Evolutionary conservation across 306 rosid species (phyloP).

Genomic region (Cicer judaicum): DNA sequence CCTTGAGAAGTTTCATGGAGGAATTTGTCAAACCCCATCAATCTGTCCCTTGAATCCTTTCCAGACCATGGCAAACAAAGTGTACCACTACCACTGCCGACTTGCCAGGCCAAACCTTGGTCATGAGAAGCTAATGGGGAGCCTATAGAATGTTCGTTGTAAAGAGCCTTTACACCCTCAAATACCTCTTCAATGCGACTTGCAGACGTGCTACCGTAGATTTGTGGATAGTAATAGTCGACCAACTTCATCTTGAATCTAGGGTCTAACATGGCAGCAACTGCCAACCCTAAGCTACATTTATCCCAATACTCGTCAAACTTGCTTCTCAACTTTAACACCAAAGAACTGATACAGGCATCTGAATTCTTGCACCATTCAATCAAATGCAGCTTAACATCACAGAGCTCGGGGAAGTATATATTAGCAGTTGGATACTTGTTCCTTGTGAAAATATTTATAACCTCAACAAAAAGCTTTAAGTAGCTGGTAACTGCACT

Average conservation of each 20-base stretch:
- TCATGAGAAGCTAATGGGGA: conserved; percentile 78
- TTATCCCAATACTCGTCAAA: conserved; percentile 96
- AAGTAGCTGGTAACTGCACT: conserved; percentile 62
- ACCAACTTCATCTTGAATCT: conserved; percentile 92
- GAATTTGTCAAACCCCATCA: conserved; percentile 92
- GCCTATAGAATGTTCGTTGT: conserved; percentile 84
- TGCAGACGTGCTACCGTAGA: conserved; percentile 68
- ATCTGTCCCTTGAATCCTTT: conserved; percentile 79
- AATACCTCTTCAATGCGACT: conserved; percentile 69
- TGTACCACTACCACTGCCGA: conserved; percentile 57
- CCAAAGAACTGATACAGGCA: conserved; percentile 68
- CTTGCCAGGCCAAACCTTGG: conserved; percentile 80
- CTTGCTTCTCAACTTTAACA: conserved; percentile 71
- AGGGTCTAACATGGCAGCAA: conserved; percentile 94
- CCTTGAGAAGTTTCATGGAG: conserved; percentile 81
- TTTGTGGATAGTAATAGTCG: conserved; percentile 86
- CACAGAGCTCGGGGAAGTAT: conserved; percentile 92
- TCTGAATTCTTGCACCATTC: conserved; percentile 94
- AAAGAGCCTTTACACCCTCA: conserved; percentile 77
- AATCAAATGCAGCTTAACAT: conserved; percentile 76
- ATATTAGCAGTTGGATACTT: conserved; percentile 77
- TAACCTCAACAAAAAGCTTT: conserved; percentile 79
- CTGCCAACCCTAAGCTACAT: conserved; percentile 88
- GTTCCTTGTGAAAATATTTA: conserved; percentile 60
- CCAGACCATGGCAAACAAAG: conserved; percentile 58